Conservation (phyloP, 129 eudicot species). For the Arctium minus region DNA sequence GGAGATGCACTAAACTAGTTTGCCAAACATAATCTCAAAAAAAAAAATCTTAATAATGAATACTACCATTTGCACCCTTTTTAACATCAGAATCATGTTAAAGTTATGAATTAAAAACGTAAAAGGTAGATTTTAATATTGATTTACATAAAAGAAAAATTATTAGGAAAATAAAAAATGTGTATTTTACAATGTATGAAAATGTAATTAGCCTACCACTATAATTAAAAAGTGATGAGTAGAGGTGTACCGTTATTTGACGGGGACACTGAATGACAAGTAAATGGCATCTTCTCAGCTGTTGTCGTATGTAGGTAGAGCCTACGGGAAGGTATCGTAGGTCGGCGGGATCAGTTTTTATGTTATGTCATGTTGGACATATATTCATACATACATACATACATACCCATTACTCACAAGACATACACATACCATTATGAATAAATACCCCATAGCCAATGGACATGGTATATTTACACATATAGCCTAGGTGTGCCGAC, state of each 20-base stretch:
- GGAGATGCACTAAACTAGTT: too few relatives aligned
- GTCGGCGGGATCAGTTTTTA: constrained; percentile 36
- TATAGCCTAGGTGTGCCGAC: constrained; percentile 26
- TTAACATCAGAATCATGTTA: too few relatives aligned
- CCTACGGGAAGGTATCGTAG: constrained; percentile 19
- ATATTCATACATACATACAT: neutral
- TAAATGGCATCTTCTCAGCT: constrained; percentile 49
- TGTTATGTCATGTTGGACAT: neutral
- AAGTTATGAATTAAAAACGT: too few relatives aligned
- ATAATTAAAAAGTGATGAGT: neutral
- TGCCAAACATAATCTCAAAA: too few relatives aligned
- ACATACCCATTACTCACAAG: neutral
- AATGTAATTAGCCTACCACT: too few relatives aligned
- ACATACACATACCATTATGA: neutral
- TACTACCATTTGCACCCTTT: too few relatives aligned
- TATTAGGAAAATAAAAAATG: too few relatives aligned
- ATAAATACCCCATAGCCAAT: neutral
- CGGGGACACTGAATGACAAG: constrained; percentile 53
- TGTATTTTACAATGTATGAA: too few relatives aligned
- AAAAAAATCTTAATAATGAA: too few relatives aligned
- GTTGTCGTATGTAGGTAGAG: constrained; percentile 24
- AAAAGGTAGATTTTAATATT: too few relatives aligned
- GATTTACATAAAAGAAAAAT: too few relatives aligned
- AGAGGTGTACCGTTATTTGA: constrained; percentile 26
- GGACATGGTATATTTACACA: constrained; percentile 2